Base-by-base conservation (phyloP, 1,284 basidiomycete genomes). In the Ceratobasidium sp. region DNA sequence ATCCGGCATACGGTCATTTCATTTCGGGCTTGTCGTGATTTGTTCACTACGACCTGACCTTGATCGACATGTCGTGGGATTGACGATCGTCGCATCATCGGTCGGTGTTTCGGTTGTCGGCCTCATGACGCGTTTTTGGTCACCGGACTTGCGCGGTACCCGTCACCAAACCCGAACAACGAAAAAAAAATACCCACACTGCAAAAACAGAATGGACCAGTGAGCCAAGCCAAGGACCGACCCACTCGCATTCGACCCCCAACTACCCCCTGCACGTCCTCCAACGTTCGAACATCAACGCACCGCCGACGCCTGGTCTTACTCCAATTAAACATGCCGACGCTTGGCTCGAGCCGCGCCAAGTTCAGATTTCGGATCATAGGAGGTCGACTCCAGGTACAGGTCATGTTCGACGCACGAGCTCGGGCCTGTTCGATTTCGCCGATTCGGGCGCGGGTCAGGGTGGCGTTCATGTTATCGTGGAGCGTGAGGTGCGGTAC, bases 401-500 rank as follows among this genome's bases (percentile, higher is more conserved):
- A 3, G 28, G 33, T 1, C 70, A 73, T 20, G 28, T 7, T 12
- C 70, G 70, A 38, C 70, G 70, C 3, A 7, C 70, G 7, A 48
- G 56, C 28, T 73, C 70, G 9, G 56, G 42, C 0, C 42, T 59
- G 23, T 73, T 50, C 23, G 59, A 73, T 42, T 62, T 61, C 33
- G 23, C 44, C 3, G 50, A 52, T 54, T 15, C 15, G 20, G 59
- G 59, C 20, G 59, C 38, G n/a, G 46, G 40, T 17, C 4, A 12
- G 13, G 7, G 44, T 4, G 20, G 48, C 4, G 70, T 73, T 1
- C 70, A 62, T 40, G 70, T 73, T 2, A 46, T 73, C 20, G 70
- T 73, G 26, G 70, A 73, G 57, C 70, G 70, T 6, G 70, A 73
- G 57, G 57, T 73, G 15, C 40, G 57, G 57, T 73, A 73, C 44